A percentile compares a stretch with the other conserved stretches of the same genome.
These are phyloP conservation scores for Penicillium carneum DNA, from an alignment of 2,329 filamentous ascomycete species.

Conservation along the genomic window DNA sequence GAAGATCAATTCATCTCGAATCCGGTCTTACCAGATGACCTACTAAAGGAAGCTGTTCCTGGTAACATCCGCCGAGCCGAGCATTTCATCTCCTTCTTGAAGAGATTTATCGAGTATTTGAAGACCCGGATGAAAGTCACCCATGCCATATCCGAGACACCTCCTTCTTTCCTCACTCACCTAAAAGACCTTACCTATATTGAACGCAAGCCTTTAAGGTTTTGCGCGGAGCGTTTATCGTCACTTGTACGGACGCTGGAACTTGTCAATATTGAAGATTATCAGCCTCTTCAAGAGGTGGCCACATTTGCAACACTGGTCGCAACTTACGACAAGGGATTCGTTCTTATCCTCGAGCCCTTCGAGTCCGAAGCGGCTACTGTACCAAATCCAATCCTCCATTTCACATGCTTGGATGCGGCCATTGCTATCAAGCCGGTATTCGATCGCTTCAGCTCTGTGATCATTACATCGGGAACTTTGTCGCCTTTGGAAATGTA, in stretches of 20 bases:
- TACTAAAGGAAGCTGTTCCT: conserved; percentile 92
- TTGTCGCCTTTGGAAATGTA: conserved; percentile 98
- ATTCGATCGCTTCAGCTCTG: conserved; percentile 95
- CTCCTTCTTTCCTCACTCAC: conserved; percentile 89
- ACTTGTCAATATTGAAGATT: conserved; percentile 97
- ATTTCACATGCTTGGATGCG: conserved; percentile 95
- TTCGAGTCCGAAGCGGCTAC: conserved; percentile 95
- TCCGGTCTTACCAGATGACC: conserved; percentile 88
- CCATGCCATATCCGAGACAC: conserved; percentile 96
- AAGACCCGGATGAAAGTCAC: conserved; percentile 98
- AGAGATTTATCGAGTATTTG: conserved; percentile 95
- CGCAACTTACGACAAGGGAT: conserved; percentile 95
- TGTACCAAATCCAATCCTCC: conserved; percentile 93
- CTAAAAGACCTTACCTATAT: conserved; percentile 96
- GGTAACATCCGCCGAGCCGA: conserved; percentile 95
- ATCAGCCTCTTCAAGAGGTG: conserved; percentile 93
- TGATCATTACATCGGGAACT: conserved; percentile 97
- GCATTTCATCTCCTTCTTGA: conserved; percentile 92
- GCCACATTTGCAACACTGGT: conserved; percentile 96
- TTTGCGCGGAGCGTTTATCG: conserved; percentile 92
- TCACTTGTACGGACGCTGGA: conserved; percentile 94
- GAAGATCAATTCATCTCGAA: conserved; percentile 98
- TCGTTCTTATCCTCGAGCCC: conserved; percentile 93
- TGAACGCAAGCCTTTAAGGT: conserved; percentile 88
- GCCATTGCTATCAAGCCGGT: conserved; percentile 98